These are phyloP conservation scores for Neolentinus lepideus DNA, from an alignment of 1,284 basidiomycete genomes.

Conservation along the genomic window DNA sequence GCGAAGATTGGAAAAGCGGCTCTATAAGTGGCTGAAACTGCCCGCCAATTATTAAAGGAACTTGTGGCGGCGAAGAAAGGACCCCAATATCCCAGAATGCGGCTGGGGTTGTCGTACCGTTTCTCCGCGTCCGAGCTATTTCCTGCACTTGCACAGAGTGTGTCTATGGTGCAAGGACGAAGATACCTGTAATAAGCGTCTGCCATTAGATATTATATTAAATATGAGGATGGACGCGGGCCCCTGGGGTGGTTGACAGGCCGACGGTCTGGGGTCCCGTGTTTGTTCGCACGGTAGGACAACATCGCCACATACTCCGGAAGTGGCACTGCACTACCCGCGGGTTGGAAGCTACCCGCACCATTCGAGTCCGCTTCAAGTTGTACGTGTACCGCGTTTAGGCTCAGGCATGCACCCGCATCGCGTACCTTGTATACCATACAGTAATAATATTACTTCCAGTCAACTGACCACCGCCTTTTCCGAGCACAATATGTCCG, in stretches of 20 bases:
- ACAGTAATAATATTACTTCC: not conserved
- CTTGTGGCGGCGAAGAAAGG: not conserved
- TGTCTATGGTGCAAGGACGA: not conserved
- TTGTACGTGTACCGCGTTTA: not conserved
- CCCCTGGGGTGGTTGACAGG: conserved; percentile 6
- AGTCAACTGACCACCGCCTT: not conserved
- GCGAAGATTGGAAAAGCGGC: conserved; percentile 8
- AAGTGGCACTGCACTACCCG: conserved; percentile 1
- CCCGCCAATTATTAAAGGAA: conserved; percentile 4
- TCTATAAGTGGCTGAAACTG: conserved; percentile 5
- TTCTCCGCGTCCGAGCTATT: not conserved
- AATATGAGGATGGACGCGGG: too few relatives aligned
- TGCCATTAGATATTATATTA: too few relatives aligned
- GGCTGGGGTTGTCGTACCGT: not conserved
- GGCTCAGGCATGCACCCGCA: not conserved
- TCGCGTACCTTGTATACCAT: not conserved
- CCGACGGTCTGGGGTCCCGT: not conserved
- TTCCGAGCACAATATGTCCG: not conserved
- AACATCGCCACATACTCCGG: conserved; percentile 1
- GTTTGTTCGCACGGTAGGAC: not conserved
- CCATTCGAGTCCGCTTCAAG: not conserved
- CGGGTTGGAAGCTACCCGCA: not conserved
- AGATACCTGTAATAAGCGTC: not conserved
- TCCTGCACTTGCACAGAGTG: not conserved
- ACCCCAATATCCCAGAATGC: not conserved